Evolutionary conservation across 2,329 filamentous ascomycete species (phyloP), one percentile per base, ranked within the genome.

Genomic region (Aspergillus sp.): DNA sequence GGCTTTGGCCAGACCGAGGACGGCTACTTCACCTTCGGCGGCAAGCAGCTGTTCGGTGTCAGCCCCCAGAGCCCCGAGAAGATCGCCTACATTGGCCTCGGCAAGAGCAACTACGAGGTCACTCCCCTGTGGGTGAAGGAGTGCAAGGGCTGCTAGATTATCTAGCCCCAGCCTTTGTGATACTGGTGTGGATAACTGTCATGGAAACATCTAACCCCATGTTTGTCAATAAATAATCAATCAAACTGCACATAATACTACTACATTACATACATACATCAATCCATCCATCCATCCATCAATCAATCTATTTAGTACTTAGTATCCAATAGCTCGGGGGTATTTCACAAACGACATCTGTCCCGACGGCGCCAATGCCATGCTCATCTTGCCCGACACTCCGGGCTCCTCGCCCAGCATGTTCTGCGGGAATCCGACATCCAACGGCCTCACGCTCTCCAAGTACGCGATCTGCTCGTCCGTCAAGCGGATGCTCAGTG

Each of bases 351-450:
- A 63, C 32, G 55, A 36, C 16, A 53, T 18, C 7, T 57, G 42
- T 16, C 57, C 56, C 5, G 24, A 47, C 46, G 56, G 46, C 11
- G 54, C 56, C 10, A 64, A 39, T n/a, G 46, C 24, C 26, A 42
- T 46, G 22, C 52, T 53, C 9, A 54, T 50, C 29, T 56, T 24
- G 5, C 64, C 65, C 22, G 61, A 61, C 12, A 64, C 60, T 24
- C 58, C 60, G 1, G 67, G 67, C 55, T 70, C 63, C 26, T 53
- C 54, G 1, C 65, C 65, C 9, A 89, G 67, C 66, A 91, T 85
- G 68, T 77, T 84, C 60, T 81, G 75, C 0, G 89, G 89, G 73
- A 91, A 92, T 0, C 88, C 88, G 26, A 84, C 67, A 51, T 90
- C 84, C 63, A 91, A 90, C 0, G 79, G 78, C 42, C 80, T 80